A percentile compares a stretch with the other conserved stretches of the same genome.
Conservation (phyloP, 352 stramenopile genomes). For the Globisporangium echinulatum region DNA sequence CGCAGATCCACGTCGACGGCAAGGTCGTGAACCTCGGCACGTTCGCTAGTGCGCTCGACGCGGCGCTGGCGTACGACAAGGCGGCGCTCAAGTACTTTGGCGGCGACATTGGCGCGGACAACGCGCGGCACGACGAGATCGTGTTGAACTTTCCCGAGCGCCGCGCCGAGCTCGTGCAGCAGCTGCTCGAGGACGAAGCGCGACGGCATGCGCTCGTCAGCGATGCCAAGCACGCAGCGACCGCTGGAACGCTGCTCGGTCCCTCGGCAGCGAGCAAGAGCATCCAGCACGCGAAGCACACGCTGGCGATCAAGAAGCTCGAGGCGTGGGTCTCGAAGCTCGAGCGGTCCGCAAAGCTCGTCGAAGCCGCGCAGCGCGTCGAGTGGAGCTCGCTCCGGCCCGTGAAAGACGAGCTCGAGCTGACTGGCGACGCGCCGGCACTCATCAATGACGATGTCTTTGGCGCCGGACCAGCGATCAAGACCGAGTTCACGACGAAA, state of each 20-base stretch:
- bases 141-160: conserved; percentile 74
- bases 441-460: conserved; percentile 50
- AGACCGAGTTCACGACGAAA: conserved; percentile 67
- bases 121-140: conserved; percentile 38
- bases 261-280: conserved; percentile 25
- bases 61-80: conserved; percentile 78
- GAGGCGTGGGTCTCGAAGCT: conserved; percentile 67
- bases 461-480: conserved; percentile 54
- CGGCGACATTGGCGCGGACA: conserved; percentile 29
- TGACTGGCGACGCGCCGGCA: conserved; percentile 12
- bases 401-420: conserved; percentile 25
- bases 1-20: conserved; percentile 73
- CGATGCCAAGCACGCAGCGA: conserved; percentile 5
- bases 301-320: conserved; percentile 70
- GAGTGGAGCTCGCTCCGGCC: conserved; percentile 44
- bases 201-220: conserved; percentile 35
- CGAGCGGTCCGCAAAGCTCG: conserved; percentile 66
- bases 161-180: conserved; percentile 45
- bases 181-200: conserved; percentile 58
- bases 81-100: conserved; percentile 72
- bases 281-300: conserved; percentile 68
- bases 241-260: neutral
- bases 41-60: conserved; percentile 61
- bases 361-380: conserved; percentile 71
- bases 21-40: conserved; percentile 73